phyloP scores from a whole-genome alignment of 1,284 basidiomycete species.

The Cutaneotrichosporon mucoides region DNA sequence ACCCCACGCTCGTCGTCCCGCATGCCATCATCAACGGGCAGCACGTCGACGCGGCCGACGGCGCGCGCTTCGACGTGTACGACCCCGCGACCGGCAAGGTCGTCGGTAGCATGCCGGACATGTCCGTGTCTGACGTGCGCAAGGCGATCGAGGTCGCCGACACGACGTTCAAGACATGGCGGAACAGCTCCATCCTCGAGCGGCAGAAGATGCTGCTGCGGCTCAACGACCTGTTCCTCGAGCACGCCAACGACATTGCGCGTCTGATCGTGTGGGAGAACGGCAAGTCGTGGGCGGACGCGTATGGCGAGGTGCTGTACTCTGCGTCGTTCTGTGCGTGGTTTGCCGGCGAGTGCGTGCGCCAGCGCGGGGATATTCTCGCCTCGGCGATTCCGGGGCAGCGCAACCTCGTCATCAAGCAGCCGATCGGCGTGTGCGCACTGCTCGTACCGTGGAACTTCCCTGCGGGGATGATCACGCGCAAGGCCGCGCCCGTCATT shows the following conservation, averaged over 20 bases:
- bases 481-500: conserved; percentile 60
- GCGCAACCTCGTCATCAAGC: conserved; percentile 86
- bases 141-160: conserved; percentile 72
- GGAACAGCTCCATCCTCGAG: conserved; percentile 60
- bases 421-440: conserved; percentile 68
- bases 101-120: conserved; percentile 78
- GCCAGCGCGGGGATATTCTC: conserved; percentile 68
- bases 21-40: conserved; percentile 75
- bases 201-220: conserved; percentile 33
- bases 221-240: conserved; percentile 33
- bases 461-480: conserved; percentile 76
- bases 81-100: conserved; percentile 79
- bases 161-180: conserved; percentile 74
- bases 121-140: conserved; percentile 74
- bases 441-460: conserved; percentile 65
- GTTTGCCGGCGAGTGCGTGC: conserved; percentile 82
- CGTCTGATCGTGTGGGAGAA: conserved; percentile 63
- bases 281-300: conserved; percentile 79
- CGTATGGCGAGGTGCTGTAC: conserved; percentile 73
- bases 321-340: conserved; percentile 82
- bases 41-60: conserved; percentile 70
- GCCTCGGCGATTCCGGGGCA: conserved; percentile 68
- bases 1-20: conserved; percentile 66
- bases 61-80: conserved; percentile 68
- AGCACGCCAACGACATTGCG: conserved; percentile 39